These are phyloP conservation scores for Phaeosphaeria sp. DNA, from an alignment of 2,329 filamentous ascomycete genomes.

Conservation along the genomic window DNA sequence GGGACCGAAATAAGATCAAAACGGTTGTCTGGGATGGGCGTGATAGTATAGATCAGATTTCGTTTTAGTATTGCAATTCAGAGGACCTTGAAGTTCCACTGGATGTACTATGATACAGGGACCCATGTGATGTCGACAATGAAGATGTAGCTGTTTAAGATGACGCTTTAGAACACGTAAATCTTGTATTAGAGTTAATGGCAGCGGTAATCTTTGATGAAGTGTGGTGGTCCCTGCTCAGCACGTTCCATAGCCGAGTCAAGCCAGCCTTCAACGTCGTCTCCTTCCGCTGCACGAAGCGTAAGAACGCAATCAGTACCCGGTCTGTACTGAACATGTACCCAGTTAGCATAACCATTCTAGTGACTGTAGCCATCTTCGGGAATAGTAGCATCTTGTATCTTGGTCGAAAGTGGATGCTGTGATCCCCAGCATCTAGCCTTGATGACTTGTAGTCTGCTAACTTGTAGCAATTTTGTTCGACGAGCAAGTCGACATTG, in stretches of 20 bases:
- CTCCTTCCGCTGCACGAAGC: neutral
- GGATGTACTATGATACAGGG: neutral
- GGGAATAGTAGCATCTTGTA: neutral
- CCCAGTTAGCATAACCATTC: neutral
- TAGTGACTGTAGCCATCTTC: neutral
- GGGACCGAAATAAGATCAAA: slow-evolving; percentile 10
- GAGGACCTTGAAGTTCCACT: neutral
- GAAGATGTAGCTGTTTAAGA: neutral
- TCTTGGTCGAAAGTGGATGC: neutral
- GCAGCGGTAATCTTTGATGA: too few species aligned
- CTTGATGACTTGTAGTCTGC: neutral
- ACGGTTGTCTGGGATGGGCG: too few species aligned
- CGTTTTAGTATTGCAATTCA: neutral
- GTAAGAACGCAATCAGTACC: neutral
- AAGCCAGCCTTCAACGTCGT: neutral
- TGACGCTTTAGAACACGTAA: too few species aligned
- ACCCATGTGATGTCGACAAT: neutral
- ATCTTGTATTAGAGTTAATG: too few species aligned
- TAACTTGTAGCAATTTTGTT: neutral
- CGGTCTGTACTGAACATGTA: neutral
- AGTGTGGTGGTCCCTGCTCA: neutral
- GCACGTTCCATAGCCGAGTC: neutral
- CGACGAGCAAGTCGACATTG: neutral
- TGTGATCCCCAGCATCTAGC: neutral
- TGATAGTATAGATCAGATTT: neutral